These are phyloP conservation scores for Leccinum holopus DNA, from an alignment of 1,284 basidiomycete species.

Conservation along the genomic window DNA sequence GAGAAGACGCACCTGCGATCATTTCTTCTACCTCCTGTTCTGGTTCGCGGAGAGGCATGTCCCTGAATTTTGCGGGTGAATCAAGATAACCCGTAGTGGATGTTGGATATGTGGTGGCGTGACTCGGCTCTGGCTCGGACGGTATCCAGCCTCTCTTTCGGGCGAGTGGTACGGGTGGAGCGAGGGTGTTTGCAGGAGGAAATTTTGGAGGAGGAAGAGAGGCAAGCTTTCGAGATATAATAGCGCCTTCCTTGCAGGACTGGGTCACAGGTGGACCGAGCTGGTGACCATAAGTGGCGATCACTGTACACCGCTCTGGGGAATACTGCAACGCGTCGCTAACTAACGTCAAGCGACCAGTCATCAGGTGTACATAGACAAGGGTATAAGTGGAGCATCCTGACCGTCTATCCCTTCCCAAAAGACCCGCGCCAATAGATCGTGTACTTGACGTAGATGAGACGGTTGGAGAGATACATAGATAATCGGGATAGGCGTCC, in stretches of 20 bases:
- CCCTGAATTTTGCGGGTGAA: constrained; percentile 60
- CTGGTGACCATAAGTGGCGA: constrained; percentile 62
- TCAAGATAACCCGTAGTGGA: constrained; percentile 63
- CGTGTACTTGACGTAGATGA: constrained; percentile 69
- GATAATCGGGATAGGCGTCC: constrained; percentile 51
- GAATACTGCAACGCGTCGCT: constrained; percentile 63
- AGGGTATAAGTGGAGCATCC: constrained; percentile 10
- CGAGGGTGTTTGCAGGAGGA: constrained; percentile 22
- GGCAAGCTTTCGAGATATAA: constrained; percentile 16
- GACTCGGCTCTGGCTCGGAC: constrained; percentile 52
- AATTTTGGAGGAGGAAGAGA: constrained; percentile 32
- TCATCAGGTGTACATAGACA: background rate
- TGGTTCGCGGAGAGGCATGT: constrained; percentile 41
- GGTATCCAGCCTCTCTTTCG: constrained; percentile 73
- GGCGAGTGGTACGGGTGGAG: constrained; percentile 38
- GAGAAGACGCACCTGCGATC: constrained; percentile 46
- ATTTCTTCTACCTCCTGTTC: constrained; percentile 44
- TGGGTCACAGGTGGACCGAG: constrained; percentile 11
- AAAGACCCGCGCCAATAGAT: constrained; percentile 61
- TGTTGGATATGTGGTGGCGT: constrained; percentile 48
- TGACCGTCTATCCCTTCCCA: constrained; percentile 74
- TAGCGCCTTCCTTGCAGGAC: constrained; percentile 27
- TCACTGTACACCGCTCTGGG: constrained; percentile 67
- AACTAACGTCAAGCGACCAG: constrained; percentile 41
- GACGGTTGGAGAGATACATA: constrained; percentile 59